A percentile compares a stretch with the other conserved stretches of the same genome.
Conservation (phyloP, 257 asterid species). For the Jasminum sambac region DNA sequence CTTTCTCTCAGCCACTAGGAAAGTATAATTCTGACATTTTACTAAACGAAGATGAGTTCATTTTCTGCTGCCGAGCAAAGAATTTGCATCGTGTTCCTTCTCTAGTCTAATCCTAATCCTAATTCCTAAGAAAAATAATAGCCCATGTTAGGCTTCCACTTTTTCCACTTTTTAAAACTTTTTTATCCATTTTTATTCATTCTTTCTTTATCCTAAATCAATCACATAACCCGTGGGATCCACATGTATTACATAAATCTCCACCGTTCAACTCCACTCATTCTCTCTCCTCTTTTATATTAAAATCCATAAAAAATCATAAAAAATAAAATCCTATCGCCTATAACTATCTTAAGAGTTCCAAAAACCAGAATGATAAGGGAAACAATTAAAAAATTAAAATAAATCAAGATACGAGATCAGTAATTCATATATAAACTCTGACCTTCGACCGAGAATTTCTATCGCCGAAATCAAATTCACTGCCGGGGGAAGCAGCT, state of each 20-base stretch:
- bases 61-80: neutral
- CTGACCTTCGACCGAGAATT: constrained; percentile 58
- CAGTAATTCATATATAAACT: neutral
- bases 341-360: neutral
- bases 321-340: too few relatives aligned
- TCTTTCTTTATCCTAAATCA: too few relatives aligned
- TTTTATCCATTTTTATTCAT: too few relatives aligned
- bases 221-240: too few relatives aligned
- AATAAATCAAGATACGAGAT: neutral
- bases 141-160: too few relatives aligned
- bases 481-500: constrained; percentile 42
- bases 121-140: neutral
- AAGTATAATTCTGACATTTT: neutral
- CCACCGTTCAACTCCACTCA: too few relatives aligned
- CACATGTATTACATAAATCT: too few relatives aligned
- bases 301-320: too few relatives aligned
- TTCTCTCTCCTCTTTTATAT: too few relatives aligned
- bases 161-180: too few relatives aligned
- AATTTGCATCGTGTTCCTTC: neutral
- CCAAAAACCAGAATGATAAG: neutral
- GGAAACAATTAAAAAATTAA: neutral
- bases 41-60: neutral
- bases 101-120: neutral
- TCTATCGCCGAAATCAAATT: constrained; percentile 31
- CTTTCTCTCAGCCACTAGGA: neutral